Percentiles rank a stretch among this genome's conserved stretches.
These are phyloP conservation scores for Eutypa lata DNA, from an alignment of 2,329 filamentous ascomycete genomes.

Conservation along the genomic window DNA sequence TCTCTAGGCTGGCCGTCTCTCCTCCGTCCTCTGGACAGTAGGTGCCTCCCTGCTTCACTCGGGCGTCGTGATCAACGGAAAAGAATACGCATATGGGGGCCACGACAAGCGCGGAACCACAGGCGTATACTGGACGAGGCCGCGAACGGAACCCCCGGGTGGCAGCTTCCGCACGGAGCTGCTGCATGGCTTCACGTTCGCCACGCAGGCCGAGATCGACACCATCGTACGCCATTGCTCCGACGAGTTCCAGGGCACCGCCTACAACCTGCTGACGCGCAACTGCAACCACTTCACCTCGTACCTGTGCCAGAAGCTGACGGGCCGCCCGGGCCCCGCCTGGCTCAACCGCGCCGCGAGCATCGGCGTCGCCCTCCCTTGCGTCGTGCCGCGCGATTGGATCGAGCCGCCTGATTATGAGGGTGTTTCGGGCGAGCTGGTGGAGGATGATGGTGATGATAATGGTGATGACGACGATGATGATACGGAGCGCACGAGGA, in stretches of 20 bases:
- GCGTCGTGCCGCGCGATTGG: constrained; percentile 80
- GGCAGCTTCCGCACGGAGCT: constrained; percentile 74
- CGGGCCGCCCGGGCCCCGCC: constrained; percentile 63
- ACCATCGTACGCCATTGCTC: constrained; percentile 65
- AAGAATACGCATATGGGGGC: constrained; percentile 82
- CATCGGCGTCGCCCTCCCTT: constrained; percentile 77
- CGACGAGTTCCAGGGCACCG: constrained; percentile 69
- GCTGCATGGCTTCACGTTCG: constrained; percentile 75
- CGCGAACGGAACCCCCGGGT: constrained; percentile 69
- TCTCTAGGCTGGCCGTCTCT: constrained; percentile 65
- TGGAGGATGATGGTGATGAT: constrained; percentile 47
- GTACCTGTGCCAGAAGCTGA: constrained; percentile 70
- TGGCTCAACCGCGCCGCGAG: constrained; percentile 85
- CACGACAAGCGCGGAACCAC: constrained; percentile 69
- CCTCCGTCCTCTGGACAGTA: constrained; percentile 74
- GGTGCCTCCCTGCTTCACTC: constrained; percentile 78
- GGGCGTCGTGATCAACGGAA: constrained; percentile 75
- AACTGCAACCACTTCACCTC: constrained; percentile 91
- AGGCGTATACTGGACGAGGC: constrained; percentile 81
- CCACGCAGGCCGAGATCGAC: constrained; percentile 66
- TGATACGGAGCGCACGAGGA: constrained; percentile 53
- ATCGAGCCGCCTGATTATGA: constrained; percentile 75
- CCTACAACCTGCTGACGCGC: constrained; percentile 76
- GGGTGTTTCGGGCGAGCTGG: constrained; percentile 65
- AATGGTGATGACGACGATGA: constrained; percentile 43